Evolutionary conservation across 1,284 basidiomycete genomes (phyloP), one percentile per base, ranked within the genome.

Genomic region (Xerocomus amazonicus): DNA sequence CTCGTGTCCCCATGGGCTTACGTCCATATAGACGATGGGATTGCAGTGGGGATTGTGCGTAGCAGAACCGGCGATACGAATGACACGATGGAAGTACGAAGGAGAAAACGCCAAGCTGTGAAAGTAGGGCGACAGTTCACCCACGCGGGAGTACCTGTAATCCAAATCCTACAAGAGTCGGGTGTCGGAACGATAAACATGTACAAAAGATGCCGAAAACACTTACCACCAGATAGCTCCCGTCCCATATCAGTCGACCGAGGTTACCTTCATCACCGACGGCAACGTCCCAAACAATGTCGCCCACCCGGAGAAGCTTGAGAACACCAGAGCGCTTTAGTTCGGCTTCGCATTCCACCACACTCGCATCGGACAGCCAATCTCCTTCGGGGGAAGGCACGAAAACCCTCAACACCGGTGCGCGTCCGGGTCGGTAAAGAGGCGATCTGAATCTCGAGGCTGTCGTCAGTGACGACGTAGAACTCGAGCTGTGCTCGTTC

Each of bases 71-170:
- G 78, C 76, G 0, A 79, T 78, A 9, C 87, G 79, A 51, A 92
- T 81, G 42, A 90, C 84, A 28, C 85, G 80, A 63, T 91, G 88
- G 73, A 90, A 92, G 66, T 90, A 90, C 19, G 87, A 89, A 0
- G 88, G 88, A 16, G 87, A 77, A 63, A 90, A 89, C 2, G 85
- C 83, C 35, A 91, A 67, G 10, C 83, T 81, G 44, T 85, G 83
- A 55, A 91, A 72, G 62, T 88, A 88, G 56, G 80, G 79, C 9
- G 89, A 87, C 14, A 90, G 68, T 60, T 91, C 88, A 3, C 89
- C 89, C 29, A 79, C 73, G 2, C 76, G 64, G 7, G 86, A 86
- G 65, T 84, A 90, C 13, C 81, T 81, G 63, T 88, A 90, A 62
- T 92, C 89, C 50, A 91, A 72, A 67, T 91, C 89, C 87, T 90